Evolutionary conservation across 352 stramenopile species (phyloP).

Genomic region (Globisporangium ultimum): DNA sequence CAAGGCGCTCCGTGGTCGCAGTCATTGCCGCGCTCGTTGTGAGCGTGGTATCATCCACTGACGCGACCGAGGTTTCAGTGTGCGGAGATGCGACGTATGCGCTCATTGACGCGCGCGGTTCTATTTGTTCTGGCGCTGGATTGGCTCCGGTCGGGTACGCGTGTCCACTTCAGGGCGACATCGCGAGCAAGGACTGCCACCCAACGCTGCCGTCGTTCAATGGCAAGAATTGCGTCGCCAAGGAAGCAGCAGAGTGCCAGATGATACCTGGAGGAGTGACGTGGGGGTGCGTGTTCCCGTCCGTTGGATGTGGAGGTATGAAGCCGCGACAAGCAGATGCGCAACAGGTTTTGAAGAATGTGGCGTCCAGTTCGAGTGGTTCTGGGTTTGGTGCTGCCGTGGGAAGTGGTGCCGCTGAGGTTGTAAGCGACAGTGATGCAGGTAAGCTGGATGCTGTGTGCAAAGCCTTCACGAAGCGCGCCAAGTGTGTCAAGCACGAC

Average conservation of each 20-base stretch:
- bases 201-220: conserved; percentile 34
- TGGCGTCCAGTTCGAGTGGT: not conserved
- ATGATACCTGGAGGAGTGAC: conserved; percentile 21
- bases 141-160: conserved; percentile 21
- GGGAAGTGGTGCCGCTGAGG: not conserved
- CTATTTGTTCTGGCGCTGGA: conserved; percentile 38
- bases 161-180: conserved; percentile 38
- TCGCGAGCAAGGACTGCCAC: conserved; percentile 31
- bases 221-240: conserved; percentile 27
- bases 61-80: not conserved
- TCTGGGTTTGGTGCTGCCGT: not conserved
- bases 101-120: conserved; percentile 15
- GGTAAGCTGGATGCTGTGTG: not conserved
- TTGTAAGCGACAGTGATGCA: not conserved
- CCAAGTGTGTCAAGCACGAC: not conserved
- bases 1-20: too few species aligned
- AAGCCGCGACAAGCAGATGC: not conserved
- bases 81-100: conserved; percentile 48
- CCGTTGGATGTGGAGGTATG: not conserved
- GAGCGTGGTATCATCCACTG: not conserved
- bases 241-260: conserved; percentile 24
- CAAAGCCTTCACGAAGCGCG: not conserved
- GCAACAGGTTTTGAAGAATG: not conserved
- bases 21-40: not conserved
- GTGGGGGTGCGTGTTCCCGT: conserved; percentile 30